A percentile compares a stretch with the other conserved stretches of the same genome.
Conservation (phyloP, 352 stramenopile species). For the Globisporangium iwayamae region DNA sequence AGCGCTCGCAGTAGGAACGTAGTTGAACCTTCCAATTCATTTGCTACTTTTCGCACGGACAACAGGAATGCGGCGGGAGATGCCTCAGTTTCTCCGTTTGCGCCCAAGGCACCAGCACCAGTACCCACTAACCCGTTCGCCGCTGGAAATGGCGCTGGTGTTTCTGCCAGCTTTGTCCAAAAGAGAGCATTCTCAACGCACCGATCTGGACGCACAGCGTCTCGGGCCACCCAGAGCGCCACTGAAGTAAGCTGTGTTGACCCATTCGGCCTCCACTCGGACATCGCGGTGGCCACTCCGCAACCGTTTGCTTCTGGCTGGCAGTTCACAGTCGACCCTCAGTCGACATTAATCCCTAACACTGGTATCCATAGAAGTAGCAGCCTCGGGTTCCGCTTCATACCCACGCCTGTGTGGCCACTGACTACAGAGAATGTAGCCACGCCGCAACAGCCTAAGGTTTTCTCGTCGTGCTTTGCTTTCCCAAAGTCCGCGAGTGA, state of each 20-base stretch:
- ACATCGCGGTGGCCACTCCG: no score
- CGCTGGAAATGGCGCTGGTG: neutral
- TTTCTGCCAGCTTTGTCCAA: neutral
- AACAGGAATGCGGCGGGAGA: neutral
- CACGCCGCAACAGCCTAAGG: neutral
- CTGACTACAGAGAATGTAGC: neutral
- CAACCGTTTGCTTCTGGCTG: neutral
- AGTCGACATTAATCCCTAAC: neutral
- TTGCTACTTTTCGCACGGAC: neutral
- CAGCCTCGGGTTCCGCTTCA: conserved; percentile 10
- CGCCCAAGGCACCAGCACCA: neutral
- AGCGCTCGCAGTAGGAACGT: neutral
- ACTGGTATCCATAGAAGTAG: neutral
- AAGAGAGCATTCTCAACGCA: neutral
- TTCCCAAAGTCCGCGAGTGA: neutral
- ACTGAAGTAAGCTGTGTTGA: neutral
- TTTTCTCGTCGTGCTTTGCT: conserved; percentile 7
- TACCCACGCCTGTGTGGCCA: conserved; percentile 9
- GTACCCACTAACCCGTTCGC: conserved; percentile 2
- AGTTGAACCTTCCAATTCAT: neutral
- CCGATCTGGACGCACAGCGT: neutral
- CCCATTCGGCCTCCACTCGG: conserved; percentile 1
- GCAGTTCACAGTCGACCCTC: neutral
- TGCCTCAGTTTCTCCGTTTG: conserved; percentile 1
- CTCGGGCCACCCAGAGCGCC: neutral